Evolutionary conservation across 2,329 filamentous ascomycete species (phyloP).

Genomic region (Colletotrichum aenigma): DNA sequence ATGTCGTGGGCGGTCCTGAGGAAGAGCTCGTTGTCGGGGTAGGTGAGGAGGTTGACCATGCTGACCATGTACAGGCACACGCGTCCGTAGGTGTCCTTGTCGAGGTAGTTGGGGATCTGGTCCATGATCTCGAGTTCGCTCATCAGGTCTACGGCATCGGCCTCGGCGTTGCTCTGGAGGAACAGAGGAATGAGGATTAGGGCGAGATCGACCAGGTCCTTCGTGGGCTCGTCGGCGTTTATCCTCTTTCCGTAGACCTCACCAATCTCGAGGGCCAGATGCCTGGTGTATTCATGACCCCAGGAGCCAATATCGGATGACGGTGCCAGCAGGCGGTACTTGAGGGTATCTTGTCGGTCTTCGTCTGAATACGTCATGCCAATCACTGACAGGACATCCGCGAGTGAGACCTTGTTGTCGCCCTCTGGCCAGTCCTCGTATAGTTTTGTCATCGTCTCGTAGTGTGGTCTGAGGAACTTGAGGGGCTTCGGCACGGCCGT

Average conservation of each 20-base stretch:
- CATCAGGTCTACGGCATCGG: conserved; percentile 95
- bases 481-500: conserved; percentile 97
- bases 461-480: conserved; percentile 97
- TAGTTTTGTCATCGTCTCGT: conserved; percentile 83
- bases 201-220: conserved; percentile 86
- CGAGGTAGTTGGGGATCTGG: conserved; percentile 84
- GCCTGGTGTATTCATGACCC: conserved; percentile 98
- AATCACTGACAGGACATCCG: conserved; percentile 95
- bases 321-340: conserved; percentile 89
- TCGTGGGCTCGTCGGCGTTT: conserved; percentile 80
- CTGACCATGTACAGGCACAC: conserved; percentile 98
- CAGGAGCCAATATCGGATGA: conserved; percentile 93
- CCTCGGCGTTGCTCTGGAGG: conserved; percentile 96
- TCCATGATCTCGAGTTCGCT: conserved; percentile 98
- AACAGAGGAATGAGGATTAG: conserved; percentile 90
- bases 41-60: conserved; percentile 97
- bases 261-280: conserved; percentile 93
- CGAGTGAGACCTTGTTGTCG: conserved; percentile 86
- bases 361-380: conserved; percentile 99
- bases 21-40: conserved; percentile 96
- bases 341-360: conserved; percentile 92
- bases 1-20: conserved; percentile 91
- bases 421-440: conserved; percentile 89
- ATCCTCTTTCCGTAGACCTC: conserved; percentile 90
- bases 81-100: conserved; percentile 90